These are phyloP conservation scores for Lactarius vividus DNA, from an alignment of 768 basidiomycete species.

Conservation along the genomic window DNA sequence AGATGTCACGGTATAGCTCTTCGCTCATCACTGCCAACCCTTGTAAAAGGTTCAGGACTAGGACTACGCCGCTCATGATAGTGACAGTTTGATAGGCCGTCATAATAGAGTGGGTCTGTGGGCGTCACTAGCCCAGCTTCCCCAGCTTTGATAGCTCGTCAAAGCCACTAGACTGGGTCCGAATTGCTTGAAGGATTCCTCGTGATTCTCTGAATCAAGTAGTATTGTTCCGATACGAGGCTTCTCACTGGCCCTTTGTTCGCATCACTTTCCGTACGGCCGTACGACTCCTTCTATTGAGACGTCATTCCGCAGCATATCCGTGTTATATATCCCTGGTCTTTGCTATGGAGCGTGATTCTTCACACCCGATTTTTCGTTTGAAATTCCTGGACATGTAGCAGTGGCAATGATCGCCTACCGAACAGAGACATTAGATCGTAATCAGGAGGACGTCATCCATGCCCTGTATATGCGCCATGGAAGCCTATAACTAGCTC, in stretches of 20 bases:
- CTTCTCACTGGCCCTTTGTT: neutral
- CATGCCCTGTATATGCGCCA: neutral
- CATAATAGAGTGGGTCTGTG: neutral
- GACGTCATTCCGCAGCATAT: neutral
- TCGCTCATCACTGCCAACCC: neutral
- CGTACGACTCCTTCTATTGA: neutral
- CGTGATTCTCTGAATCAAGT: neutral
- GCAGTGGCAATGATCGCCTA: neutral
- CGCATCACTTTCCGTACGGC: neutral
- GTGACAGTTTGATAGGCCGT: neutral
- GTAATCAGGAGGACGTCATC: neutral
- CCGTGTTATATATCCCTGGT: neutral
- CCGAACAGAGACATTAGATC: neutral
- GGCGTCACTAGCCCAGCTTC: neutral
- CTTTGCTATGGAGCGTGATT: neutral
- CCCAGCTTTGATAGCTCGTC: neutral
- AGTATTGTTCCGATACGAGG: neutral
- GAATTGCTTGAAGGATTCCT: neutral
- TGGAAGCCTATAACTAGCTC: conserved; percentile 8
- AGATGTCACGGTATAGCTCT: neutral
- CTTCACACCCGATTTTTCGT: neutral
- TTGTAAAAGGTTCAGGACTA: neutral
- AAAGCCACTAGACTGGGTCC: neutral
- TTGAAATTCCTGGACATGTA: neutral
- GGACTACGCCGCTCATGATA: neutral